These are phyloP conservation scores for Penicillium olsonii DNA, from an alignment of 2,329 filamentous ascomycete genomes.

Conservation along the genomic window DNA sequence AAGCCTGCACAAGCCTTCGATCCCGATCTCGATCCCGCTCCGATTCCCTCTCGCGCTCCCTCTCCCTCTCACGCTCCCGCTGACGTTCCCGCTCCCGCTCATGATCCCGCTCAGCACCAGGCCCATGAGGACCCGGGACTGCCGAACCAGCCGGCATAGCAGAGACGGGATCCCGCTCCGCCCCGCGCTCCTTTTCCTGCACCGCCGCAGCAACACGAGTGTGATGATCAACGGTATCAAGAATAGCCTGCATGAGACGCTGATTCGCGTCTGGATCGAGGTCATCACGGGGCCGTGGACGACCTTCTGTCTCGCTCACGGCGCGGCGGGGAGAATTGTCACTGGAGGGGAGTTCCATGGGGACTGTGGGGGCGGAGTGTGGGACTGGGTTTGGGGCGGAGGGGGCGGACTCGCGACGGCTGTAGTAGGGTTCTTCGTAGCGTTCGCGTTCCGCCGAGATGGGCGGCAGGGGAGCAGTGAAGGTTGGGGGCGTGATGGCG, in stretches of 20 bases:
- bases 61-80: constrained; percentile 16
- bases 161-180: constrained; percentile 17
- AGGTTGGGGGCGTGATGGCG: constrained; percentile 1
- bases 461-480: constrained; percentile 8
- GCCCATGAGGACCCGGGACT: background rate
- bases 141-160: background rate
- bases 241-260: constrained; percentile 44
- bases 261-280: constrained; percentile 43
- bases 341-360: constrained; percentile 17
- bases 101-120: background rate
- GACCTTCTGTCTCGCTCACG: constrained; percentile 39
- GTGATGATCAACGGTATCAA: constrained; percentile 45
- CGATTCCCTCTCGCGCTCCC: constrained; percentile 16
- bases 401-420: constrained; percentile 29
- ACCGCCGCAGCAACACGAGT: constrained; percentile 36
- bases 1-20: constrained; percentile 30
- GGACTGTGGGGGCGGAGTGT: constrained; percentile 23
- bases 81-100: background rate
- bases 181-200: constrained; percentile 30
- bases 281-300: constrained; percentile 24
- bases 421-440: background rate
- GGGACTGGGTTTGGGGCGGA: constrained; percentile 23
- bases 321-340: constrained; percentile 38
- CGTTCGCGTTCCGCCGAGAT: constrained; percentile 17
- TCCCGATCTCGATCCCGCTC: constrained; percentile 28